phyloP scores from a whole-genome alignment of 2,329 filamentous ascomycete species.

The Nemania sp. region DNA sequence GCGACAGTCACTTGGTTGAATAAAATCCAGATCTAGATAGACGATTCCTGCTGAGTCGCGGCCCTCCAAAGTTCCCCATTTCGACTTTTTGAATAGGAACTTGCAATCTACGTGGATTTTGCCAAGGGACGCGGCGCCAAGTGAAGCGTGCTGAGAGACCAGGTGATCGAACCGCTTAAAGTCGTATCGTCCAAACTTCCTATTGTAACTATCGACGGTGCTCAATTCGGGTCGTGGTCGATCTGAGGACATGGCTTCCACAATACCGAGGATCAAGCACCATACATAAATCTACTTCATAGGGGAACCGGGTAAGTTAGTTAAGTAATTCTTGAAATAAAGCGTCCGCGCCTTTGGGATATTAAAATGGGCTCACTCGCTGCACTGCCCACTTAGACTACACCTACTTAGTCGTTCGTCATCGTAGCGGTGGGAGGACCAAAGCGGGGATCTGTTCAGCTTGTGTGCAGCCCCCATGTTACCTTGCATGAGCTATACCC shows the following conservation, averaged over 20 bases:
- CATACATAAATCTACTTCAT: background rate
- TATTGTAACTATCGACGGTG: slow-evolving; percentile 33
- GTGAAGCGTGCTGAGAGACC: slow-evolving; percentile 34
- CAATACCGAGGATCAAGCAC: background rate
- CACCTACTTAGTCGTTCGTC: too few relatives aligned
- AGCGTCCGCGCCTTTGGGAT: background rate
- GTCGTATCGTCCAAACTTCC: slow-evolving; percentile 44
- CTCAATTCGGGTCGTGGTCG: slow-evolving; percentile 35
- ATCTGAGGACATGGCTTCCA: slow-evolving; percentile 24
- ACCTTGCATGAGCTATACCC: background rate
- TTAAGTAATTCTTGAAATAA: background rate
- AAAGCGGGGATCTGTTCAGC: slow-evolving; percentile 31
- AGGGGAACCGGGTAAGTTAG: background rate
- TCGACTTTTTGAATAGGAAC: slow-evolving; percentile 48
- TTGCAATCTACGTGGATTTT: slow-evolving; percentile 46
- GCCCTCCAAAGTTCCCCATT: slow-evolving; percentile 45
- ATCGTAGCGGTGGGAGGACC: background rate
- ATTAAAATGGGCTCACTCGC: background rate
- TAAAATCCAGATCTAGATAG: slow-evolving; percentile 48
- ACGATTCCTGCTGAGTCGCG: slow-evolving; percentile 46
- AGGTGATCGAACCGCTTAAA: slow-evolving; percentile 45
- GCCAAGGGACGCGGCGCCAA: slow-evolving; percentile 41
- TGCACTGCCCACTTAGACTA: background rate
- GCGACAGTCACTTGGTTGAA: slow-evolving; percentile 43
- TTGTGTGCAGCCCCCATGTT: slow-evolving; percentile 30